Evolutionary conservation across 371 early-diverging fungal species (phyloP), one percentile per base, ranked within the genome.

Genomic region (Syncephalastrum contaminatum): DNA sequence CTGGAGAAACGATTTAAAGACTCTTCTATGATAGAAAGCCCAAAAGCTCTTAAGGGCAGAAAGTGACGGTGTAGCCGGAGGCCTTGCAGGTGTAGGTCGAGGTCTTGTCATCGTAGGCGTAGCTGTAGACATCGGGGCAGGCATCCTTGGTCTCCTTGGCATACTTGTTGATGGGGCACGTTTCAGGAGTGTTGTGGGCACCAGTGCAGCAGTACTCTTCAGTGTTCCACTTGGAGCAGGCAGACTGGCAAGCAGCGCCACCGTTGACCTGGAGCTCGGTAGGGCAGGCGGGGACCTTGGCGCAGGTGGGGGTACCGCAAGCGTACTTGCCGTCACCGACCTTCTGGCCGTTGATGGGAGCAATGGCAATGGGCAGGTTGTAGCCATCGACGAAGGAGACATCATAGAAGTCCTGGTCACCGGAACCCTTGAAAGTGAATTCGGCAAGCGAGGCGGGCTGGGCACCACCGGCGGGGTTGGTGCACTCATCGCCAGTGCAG

Each of bases 381-480:
- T 55, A 64, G n/a, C 65, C 65, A 57, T 64, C 65, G 25, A 64
- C 65, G 59, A 73, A 65, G 0, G 73, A 73, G 3, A 73, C 62
- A 55, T 73, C 73, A 19, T 73, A 73, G 20, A 64, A 73, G 36
- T 73, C 73, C 12, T 62, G 55, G 20, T 65, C 63, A 20, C 51
- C 48, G 3, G 52, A 51, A 22, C 60, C 55, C 6, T 46, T 51
- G 20, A 73, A 54, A 19, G 47, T 65, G 59, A 73, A 70, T 43
- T 73, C 73, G 13, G 73, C 73, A 40, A 73, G 52, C 4, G 70
- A 67, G 12, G 64, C 73, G 16, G 53, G 75, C 12, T 59, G 58
- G 30, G 43, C 15, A 30, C 56, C 61, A 40, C 70, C 67, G 13
- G 43, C 30, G 16, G 41, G 51, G 15, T 50, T 54, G 40, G 73